Evolutionary conservation across 2,329 filamentous ascomycete genomes (phyloP).

Genomic region (Colletotrichum sp.): DNA sequence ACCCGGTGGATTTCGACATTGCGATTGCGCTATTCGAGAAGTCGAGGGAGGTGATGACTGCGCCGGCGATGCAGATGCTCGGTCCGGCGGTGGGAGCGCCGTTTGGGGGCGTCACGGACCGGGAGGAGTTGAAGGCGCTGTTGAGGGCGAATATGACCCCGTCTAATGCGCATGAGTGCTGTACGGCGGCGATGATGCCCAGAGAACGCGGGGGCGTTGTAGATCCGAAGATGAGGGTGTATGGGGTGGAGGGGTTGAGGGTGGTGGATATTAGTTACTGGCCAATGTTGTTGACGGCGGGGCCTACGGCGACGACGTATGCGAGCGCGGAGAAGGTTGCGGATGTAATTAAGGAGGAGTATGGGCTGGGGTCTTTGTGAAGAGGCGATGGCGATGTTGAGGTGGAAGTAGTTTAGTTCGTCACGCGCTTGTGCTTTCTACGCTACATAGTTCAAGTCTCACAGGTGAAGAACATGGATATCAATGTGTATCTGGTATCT

Average conservation of each 20-base stretch:
- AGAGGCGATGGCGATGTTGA: background rate
- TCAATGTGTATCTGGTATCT: background rate
- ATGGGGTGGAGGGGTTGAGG: conserved; percentile 2
- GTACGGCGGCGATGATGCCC: conserved; percentile 23
- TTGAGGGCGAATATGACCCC: conserved; percentile 9
- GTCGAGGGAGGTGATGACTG: conserved; percentile 30
- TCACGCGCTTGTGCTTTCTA: no score
- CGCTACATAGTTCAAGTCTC: no score
- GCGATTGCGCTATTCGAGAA: conserved; percentile 37
- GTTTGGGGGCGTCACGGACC: conserved; percentile 24
- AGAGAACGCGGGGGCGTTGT: conserved; percentile 21
- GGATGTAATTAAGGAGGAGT: conserved; percentile 2
- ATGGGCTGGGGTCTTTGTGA: background rate
- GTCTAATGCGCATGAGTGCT: background rate
- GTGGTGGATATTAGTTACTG: conserved; percentile 22
- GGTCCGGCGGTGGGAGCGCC: conserved; percentile 31
- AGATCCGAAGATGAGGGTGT: conserved; percentile 19
- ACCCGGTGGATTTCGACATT: conserved; percentile 40
- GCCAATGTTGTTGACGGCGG: conserved; percentile 15
- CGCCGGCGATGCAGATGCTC: conserved; percentile 31
- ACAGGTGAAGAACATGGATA: no score
- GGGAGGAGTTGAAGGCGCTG: conserved; percentile 29
- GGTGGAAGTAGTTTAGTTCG: no score
- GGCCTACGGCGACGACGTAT: conserved; percentile 5
- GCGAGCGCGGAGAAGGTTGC: conserved; percentile 5